Conservation (phyloP, 2,329 filamentous ascomycete genomes). For the Alternaria consortialis region DNA sequence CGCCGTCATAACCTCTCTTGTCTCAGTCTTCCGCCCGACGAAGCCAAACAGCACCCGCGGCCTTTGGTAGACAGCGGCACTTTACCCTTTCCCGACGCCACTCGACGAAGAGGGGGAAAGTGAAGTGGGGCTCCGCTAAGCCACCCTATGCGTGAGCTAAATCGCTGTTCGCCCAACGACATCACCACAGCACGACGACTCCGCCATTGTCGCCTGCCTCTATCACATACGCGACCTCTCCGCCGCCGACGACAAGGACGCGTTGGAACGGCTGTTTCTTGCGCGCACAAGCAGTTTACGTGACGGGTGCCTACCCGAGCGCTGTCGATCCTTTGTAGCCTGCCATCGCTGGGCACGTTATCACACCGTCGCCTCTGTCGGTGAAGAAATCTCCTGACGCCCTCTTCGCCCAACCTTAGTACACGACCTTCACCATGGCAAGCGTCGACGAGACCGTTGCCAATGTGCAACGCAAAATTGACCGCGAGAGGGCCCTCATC, state of each 20-base stretch:
- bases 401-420: slow-evolving; percentile 31
- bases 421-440: slow-evolving; percentile 56
- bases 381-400: slow-evolving; percentile 36
- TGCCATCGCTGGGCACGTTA: slow-evolving; percentile 38
- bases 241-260: slow-evolving; percentile 16
- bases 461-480: slow-evolving; percentile 95
- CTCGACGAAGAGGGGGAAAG: slow-evolving; percentile 30
- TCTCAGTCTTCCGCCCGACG: slow-evolving; percentile 12
- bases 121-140: slow-evolving; percentile 36
- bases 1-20: slow-evolving; percentile 21
- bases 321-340: slow-evolving; percentile 31
- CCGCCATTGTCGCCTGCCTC: slow-evolving; percentile 31
- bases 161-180: slow-evolving; percentile 36
- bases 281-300: slow-evolving; percentile 16
- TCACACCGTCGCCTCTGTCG: slow-evolving; percentile 34
- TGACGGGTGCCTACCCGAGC: slow-evolving; percentile 37
- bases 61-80: slow-evolving; percentile 11
- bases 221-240: slow-evolving; percentile 12
- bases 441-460: slow-evolving; percentile 71
- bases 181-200: slow-evolving; percentile 28
- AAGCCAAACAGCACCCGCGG: slow-evolving; percentile 6
- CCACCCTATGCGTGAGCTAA: slow-evolving; percentile 38
- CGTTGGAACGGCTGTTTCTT: slow-evolving; percentile 15
- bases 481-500: slow-evolving; percentile 95
- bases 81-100: slow-evolving; percentile 24